phyloP scores from a whole-genome alignment of 257 asterid genomes.

The Fraxinus americana region DNA sequence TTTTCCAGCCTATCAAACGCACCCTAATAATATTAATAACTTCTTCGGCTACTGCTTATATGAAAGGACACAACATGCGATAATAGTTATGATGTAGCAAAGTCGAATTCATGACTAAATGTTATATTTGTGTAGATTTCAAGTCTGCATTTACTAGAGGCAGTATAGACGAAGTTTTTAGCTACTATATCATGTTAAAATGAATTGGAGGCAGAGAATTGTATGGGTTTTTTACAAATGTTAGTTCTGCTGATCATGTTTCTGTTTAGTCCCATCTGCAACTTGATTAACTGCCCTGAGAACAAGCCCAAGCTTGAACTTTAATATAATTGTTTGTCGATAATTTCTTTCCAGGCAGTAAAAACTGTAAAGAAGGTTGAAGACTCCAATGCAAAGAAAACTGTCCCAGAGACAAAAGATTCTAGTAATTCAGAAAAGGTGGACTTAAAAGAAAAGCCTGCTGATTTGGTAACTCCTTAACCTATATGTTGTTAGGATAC shows the following conservation, averaged over 20 bases:
- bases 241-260: background rate
- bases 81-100: background rate
- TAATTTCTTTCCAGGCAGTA: constrained; percentile 35
- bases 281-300: constrained; percentile 1
- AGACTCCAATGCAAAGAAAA: constrained; percentile 55
- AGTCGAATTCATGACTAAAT: background rate
- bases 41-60: too few relatives aligned
- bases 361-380: constrained; percentile 57
- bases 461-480: constrained; percentile 48
- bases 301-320: constrained; percentile 4
- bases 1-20: too few relatives aligned
- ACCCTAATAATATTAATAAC: too few relatives aligned
- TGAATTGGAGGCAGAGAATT: background rate
- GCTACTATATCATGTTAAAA: background rate
- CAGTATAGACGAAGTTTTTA: background rate
- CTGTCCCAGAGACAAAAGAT: constrained; percentile 50
- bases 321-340: constrained; percentile 20
- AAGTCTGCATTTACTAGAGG: background rate
- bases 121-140: background rate
- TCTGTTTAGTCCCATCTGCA: background rate
- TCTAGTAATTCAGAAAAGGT: constrained; percentile 31
- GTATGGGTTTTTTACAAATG: background rate
- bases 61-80: too few relatives aligned
- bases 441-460: constrained; percentile 44
- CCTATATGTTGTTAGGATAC: background rate